Conservation (phyloP, 345 rosid genomes). For the Psidium friedrichsthalianum region DNA sequence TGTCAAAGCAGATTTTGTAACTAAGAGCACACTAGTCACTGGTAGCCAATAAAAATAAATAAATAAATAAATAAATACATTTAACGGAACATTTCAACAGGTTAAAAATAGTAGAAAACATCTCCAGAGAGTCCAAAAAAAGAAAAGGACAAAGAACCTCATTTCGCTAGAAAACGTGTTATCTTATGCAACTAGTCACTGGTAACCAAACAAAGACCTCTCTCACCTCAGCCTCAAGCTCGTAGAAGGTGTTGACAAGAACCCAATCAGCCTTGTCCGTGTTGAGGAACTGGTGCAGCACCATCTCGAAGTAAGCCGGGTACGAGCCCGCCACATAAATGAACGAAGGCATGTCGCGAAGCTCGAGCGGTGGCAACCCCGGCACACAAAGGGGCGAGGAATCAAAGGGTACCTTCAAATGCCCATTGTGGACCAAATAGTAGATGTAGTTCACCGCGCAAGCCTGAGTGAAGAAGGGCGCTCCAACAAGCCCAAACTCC, state of each 20-base stretch:
- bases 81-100: background rate
- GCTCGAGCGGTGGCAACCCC: constrained; percentile 30
- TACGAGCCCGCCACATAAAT: constrained; percentile 26
- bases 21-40: too few relatives aligned
- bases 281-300: constrained; percentile 41
- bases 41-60: too few relatives aligned
- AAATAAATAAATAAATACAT: background rate
- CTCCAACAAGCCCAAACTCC: constrained; percentile 31
- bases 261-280: constrained; percentile 28
- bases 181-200: background rate
- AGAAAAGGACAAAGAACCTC: background rate
- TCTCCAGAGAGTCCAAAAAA: background rate
- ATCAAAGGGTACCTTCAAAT: constrained; percentile 26
- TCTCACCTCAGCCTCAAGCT: constrained; percentile 34
- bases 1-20: too few relatives aligned
- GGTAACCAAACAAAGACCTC: background rate
- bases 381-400: constrained; percentile 11
- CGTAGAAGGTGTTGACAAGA: constrained; percentile 33
- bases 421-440: constrained; percentile 23
- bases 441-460: constrained; percentile 52
- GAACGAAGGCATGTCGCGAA: constrained; percentile 48
- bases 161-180: background rate
- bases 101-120: background rate
- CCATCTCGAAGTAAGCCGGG: constrained; percentile 41
- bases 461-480: constrained; percentile 59